Base-by-base conservation (phyloP, 169 alveolate genomes). In the Cryptosporidium muris region DNA sequence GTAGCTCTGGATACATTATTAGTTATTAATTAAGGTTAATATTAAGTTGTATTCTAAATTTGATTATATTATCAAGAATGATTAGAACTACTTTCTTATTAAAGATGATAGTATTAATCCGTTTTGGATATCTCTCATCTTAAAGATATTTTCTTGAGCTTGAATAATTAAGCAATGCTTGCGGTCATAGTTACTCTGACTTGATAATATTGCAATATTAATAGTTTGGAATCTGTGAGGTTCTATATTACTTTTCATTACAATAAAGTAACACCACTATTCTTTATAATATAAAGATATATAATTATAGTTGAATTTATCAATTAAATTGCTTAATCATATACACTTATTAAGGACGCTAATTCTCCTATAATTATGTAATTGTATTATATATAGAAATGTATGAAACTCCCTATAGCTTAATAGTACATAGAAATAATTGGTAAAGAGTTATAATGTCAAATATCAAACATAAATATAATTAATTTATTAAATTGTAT, bases 111-210 rank as follows among this genome's bases (percentile, higher is more conserved):
- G 85, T 74, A 58, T 74, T 74, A 68, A 58, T 58, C 85, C 51
- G 45, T 53, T 56, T 74, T 37, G 8, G 45, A 53, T 58, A 74
- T n/a, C 16, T 66, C 60, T 45, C 8, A 42, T 37, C 67, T 74
- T 54, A 63, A 43, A 74, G 85, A 25, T 40, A 45, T 25, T 5
- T 14, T 4, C 11, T 60, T 14, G 11, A 38, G 11, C 4, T 34
- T 38, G 6, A 25, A 25, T 25, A 25, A 2, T 12, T 62, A 62
- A 47, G 45, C 85, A 16, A 58, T 74, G 85, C 85, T 63, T 58
- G 85, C 85, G 3, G 85, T 74, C 85, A 74, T 74, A 74, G 85
- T 74, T 74, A 74, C 85, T 74, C 85, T 74, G 85, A 74, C 85
- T 63, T 74, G 80, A 16, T 8, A 1, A 7, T 25, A 25, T 25